Evolutionary conservation across 2,329 filamentous ascomycete genomes (phyloP).

Genomic region (Xylaria sp.): DNA sequence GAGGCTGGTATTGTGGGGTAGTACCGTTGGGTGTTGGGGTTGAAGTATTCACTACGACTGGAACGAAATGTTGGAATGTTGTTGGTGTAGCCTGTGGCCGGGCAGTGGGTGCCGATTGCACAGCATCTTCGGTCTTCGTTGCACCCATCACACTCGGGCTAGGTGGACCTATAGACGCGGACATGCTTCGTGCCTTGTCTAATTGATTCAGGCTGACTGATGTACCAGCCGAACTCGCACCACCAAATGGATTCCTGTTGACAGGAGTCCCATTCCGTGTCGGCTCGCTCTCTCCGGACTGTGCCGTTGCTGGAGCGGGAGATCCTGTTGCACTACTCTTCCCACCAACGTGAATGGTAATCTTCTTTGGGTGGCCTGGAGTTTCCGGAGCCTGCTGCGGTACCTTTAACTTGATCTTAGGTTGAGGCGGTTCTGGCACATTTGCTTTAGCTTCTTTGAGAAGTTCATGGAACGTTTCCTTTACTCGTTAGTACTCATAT

Average conservation of each 20-base stretch:
- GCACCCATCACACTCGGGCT: conserved; percentile 54
- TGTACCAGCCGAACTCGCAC: conserved; percentile 39
- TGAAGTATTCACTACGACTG: conserved; percentile 39
- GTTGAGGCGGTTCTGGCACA: conserved; percentile 77
- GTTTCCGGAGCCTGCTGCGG: conserved; percentile 57
- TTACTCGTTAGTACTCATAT: conserved; percentile 38
- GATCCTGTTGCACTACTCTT: conserved; percentile 66
- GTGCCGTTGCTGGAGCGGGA: conserved; percentile 56
- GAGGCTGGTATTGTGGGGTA: conserved; percentile 36
- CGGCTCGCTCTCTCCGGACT: conserved; percentile 50
- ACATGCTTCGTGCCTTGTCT: conserved; percentile 57
- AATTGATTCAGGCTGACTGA: conserved; percentile 47
- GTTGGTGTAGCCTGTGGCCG: conserved; percentile 47
- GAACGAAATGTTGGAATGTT: conserved; percentile 46
- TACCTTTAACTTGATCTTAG: conserved; percentile 85
- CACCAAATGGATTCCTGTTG: conserved; percentile 47
- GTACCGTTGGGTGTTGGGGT: conserved; percentile 39
- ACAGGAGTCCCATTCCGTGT: conserved; percentile 49
- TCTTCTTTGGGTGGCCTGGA: conserved; percentile 65
- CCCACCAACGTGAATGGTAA: conserved; percentile 77
- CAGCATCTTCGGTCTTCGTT: conserved; percentile 52
- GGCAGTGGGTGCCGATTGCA: conserved; percentile 50
- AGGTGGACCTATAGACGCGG: conserved; percentile 57
- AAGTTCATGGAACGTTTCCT: conserved; percentile 76
- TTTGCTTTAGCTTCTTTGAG: conserved; percentile 77